Evolutionary conservation across 1,139 yeast species (phyloP), one percentile per base, ranked within the genome.

Genomic region (Geotrichum carabidarum): DNA sequence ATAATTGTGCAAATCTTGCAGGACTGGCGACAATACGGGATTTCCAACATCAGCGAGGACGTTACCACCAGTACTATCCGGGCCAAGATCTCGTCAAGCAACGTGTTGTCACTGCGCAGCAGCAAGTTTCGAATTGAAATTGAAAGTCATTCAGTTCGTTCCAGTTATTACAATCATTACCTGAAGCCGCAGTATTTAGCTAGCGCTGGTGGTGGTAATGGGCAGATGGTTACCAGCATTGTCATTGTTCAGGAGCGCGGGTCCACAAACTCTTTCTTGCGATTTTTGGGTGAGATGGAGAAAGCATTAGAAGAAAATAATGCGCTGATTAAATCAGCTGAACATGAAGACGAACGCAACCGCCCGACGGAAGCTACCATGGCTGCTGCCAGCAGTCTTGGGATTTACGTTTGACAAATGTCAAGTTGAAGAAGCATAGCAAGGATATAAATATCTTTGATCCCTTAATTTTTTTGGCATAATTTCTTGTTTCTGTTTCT

Each of bases 11-110:
- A 65, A 40, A 62, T 69, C 14, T 62, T 72, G 43, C 60, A 61
- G 40, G 70, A 64, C 30, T 71, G 75, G 74, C 60, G 63, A 48
- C 63, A 65, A 58, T 70, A 68, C 46, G 75, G 75, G 6, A 65
- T 71, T 41, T 61, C 69, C 6, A 60, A 64, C 38, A 61, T 67
- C 30, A 43, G 57, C 18, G 68, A 65, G 48, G 63, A 66, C 43
- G 54, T 62, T 8, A 37, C 45, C n/a, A 48, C 47, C 55, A 59
- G 62, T 14, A 62, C 64, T 11, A 66, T 71, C 30, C 55, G 62
- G 12, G 74, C 72, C n/a, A 59, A 63, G 8, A 68, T 72, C 46
- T 63, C 68, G 18, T 65, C 72, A 18, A 61, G 65, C 36, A 72
- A 72, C 53, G 69, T 48, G 15, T 43, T 72, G 50, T 61, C 65